Conservation (phyloP, 2,329 filamentous ascomycete genomes). For the Grosmannia huntii region DNA sequence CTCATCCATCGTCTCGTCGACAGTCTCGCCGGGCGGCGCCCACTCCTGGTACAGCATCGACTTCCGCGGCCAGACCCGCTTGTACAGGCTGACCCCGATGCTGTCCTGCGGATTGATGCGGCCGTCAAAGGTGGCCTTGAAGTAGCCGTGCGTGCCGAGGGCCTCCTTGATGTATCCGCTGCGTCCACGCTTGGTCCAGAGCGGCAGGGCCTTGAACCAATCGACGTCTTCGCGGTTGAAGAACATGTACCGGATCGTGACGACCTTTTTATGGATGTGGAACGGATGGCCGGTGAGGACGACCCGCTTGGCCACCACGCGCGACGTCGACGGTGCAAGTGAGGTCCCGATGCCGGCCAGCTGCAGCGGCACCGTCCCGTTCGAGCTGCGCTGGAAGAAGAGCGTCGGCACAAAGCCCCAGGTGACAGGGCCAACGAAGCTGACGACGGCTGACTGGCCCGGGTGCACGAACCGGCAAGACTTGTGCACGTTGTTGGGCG, state of each 20-base stretch:
- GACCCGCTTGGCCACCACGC: slow-evolving; percentile 86
- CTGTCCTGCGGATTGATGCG: slow-evolving; percentile 93
- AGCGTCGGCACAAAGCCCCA: slow-evolving; percentile 88
- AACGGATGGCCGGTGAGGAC: slow-evolving; percentile 92
- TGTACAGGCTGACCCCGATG: slow-evolving; percentile 80
- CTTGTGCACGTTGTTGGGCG: slow-evolving; percentile 94
- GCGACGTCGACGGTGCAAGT: slow-evolving; percentile 59
- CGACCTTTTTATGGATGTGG: slow-evolving; percentile 97
- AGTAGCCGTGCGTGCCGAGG: slow-evolving; percentile 96
- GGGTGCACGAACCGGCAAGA: slow-evolving; percentile 87
- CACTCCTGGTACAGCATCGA: slow-evolving; percentile 36
- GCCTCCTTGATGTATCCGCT: slow-evolving; percentile 89
- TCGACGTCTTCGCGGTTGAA: slow-evolving; percentile 91
- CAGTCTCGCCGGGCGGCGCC: slow-evolving; percentile 23
- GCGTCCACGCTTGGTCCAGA: slow-evolving; percentile 85
- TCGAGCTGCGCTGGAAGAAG: slow-evolving; percentile 60
- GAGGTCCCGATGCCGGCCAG: slow-evolving; percentile 82
- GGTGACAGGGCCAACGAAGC: slow-evolving; percentile 78
- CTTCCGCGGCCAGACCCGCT: slow-evolving; percentile 68
- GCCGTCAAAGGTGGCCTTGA: slow-evolving; percentile 96
- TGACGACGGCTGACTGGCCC: slow-evolving; percentile 76
- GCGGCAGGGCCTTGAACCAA: slow-evolving; percentile 93
- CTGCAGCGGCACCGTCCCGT: slow-evolving; percentile 37
- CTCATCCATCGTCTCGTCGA: slow-evolving; percentile 24
- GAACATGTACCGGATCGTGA: slow-evolving; percentile 99